Conservation (phyloP, 371 early-diverging fungal species). For the Syncephalastrum contaminatum region DNA sequence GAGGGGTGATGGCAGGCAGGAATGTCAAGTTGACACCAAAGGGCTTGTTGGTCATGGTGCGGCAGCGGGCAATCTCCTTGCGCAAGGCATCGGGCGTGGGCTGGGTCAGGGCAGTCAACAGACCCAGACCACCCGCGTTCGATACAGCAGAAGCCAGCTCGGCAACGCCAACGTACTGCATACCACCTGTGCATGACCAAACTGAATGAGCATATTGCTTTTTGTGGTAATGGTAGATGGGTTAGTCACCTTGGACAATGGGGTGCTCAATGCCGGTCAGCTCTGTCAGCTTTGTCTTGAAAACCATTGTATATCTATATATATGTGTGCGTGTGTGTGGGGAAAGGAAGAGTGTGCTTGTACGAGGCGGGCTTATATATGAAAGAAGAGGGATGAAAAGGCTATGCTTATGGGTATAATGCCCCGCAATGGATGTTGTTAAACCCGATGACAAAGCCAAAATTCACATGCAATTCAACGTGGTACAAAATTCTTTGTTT, state of each 20-base stretch:
- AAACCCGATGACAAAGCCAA: too few species aligned
- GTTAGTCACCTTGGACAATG: constrained; percentile 49
- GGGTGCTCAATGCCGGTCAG: constrained; percentile 71
- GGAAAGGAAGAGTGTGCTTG: too few species aligned
- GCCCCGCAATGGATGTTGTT: too few species aligned
- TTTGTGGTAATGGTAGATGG: too few species aligned
- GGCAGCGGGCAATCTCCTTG: constrained; percentile 70
- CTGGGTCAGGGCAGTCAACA: constrained; percentile 84
- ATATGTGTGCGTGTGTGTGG: too few species aligned
- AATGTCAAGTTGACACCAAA: constrained; percentile 81
- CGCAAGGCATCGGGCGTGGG: constrained; percentile 83
- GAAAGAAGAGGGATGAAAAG: too few species aligned
- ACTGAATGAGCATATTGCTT: too few species aligned
- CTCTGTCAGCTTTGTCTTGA: constrained; percentile 64
- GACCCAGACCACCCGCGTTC: constrained; percentile 96
- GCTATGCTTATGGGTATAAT: too few species aligned
- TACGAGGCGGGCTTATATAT: too few species aligned
- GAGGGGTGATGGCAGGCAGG: constrained; percentile 67
- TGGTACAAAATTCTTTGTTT: too few species aligned
- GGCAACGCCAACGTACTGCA: constrained; percentile 62
- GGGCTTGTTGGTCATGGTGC: constrained; percentile 73
- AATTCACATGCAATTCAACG: too few species aligned
- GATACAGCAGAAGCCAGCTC: constrained; percentile 88
- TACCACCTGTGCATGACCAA: constrained; percentile 11
- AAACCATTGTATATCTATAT: constrained; percentile 32